Evolutionary conservation across 306 rosid genomes (phyloP), one percentile per base, ranked within the genome.

Genomic region (Boehmeria nivea): DNA sequence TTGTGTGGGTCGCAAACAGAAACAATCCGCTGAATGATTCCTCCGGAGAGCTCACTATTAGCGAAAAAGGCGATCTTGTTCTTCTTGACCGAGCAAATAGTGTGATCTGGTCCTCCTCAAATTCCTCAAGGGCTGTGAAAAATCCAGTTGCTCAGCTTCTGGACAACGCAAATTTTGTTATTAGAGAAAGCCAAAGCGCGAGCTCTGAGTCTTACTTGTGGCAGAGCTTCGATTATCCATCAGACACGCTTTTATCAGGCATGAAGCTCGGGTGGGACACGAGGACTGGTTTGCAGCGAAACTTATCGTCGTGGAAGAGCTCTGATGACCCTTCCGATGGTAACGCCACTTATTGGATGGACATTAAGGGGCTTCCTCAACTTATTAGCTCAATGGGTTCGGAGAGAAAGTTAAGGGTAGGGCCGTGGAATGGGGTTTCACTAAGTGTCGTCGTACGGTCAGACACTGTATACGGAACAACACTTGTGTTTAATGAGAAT

Each of bases 171-270:
- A 44, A 44, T 44, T 8, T 43, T 27, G 77, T 81, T 12, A 20
- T 81, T 2, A 42, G 45, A 15, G 68, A 23, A 6, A 12, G 9
- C 16, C 8, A 11, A 21, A 28, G 12, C 22, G 58, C 60, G 63
- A 54, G 67, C 66, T 25, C 0, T 80, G 58, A 16, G 6, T n/a
- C 65, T 18, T 80, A n/a, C n/a, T n/a, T n/a, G n/a, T n/a, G 76
- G 78, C 78, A 71, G 12, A 71, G 71, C 36, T 71, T 71, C 18
- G 66, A 51, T 51, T 11, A 12, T 59, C 76, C 76, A 26, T 4
- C 61, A 8, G 52, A 71, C 37, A 57, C 61, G 0, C 39, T 71
- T 21, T 43, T 71, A 38, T 39, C 54, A 3, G 61, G 47, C 5
- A 63, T 63, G 65, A 57, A 60, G 66, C 28, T 60, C n/a, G 60